Conservation (phyloP, 768 basidiomycete species). For the Hebeloma cylindrosporum region DNA sequence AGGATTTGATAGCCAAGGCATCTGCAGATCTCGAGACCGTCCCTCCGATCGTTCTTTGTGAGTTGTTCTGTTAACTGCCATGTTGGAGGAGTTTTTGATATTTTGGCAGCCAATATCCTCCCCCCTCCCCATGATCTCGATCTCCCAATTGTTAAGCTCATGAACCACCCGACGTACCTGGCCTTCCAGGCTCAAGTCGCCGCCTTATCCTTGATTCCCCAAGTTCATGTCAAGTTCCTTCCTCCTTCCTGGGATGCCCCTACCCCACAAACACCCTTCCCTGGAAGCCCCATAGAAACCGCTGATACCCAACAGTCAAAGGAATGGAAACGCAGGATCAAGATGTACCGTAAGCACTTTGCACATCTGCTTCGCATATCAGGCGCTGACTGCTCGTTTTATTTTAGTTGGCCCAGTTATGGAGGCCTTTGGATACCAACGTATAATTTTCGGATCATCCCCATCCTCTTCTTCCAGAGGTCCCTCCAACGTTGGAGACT, state of each 20-base stretch:
- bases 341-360: constrained; percentile 75
- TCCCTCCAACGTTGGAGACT: constrained; percentile 56
- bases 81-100: constrained; percentile 7
- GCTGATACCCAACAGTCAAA: constrained; percentile 50
- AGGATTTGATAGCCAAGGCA: constrained; percentile 70
- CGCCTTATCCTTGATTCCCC: constrained; percentile 72
- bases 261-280: constrained; percentile 46
- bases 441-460: constrained; percentile 82
- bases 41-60: constrained; percentile 69
- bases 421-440: constrained; percentile 82
- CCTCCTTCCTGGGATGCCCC: constrained; percentile 75
- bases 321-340: constrained; percentile 74
- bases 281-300: constrained; percentile 36
- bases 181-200: constrained; percentile 73
- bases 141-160: constrained; percentile 73
- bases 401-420: constrained; percentile 72
- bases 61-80: constrained; percentile 22
- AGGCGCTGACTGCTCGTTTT: constrained; percentile 1
- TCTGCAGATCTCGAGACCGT: constrained; percentile 44
- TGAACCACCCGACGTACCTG: constrained; percentile 73
- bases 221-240: constrained; percentile 68
- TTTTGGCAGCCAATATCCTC: constrained; percentile 64
- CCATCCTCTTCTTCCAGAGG: constrained; percentile 52
- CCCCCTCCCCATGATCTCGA: constrained; percentile 76
- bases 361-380: neutral